Percentiles rank a stretch among this genome's conserved stretches.
Evolutionary conservation across 805 yeast species (phyloP).

Genomic region (Alloascoidea hylecoeti): DNA sequence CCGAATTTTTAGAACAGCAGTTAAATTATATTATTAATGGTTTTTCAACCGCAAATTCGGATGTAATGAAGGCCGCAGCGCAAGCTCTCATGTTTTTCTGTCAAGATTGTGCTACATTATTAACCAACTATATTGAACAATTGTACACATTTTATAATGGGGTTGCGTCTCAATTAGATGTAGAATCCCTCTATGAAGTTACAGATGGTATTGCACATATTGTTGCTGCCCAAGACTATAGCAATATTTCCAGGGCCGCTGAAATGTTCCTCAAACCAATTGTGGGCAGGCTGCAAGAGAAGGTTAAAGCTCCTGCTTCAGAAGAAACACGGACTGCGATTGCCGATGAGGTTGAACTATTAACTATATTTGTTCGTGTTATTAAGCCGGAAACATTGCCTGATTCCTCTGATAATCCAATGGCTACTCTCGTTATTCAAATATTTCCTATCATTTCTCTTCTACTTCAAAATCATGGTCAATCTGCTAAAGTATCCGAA

Average conservation of each 20-base stretch:
- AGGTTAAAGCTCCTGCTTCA: constrained; percentile 11
- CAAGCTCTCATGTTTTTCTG: constrained; percentile 91
- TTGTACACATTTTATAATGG: constrained; percentile 58
- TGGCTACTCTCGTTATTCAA: constrained; percentile 37
- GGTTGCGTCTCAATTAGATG: constrained; percentile 39
- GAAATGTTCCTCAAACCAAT: constrained; percentile 58
- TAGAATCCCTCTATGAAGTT: constrained; percentile 60
- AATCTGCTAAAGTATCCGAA: constrained; percentile 55
- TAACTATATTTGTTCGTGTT: constrained; percentile 44
- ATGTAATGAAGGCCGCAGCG: constrained; percentile 73
- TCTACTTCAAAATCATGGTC: constrained; percentile 40
- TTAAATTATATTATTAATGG: constrained; percentile 75
- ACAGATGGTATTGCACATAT: constrained; percentile 87
- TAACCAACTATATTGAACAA: constrained; percentile 60
- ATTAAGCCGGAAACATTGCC: constrained; percentile 26
- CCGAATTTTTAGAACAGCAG: constrained; percentile 69
- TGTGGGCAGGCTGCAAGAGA: constrained; percentile 18
- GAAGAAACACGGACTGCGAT: constrained; percentile 29
- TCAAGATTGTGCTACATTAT: constrained; percentile 65
- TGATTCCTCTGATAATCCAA: constrained; percentile 26
- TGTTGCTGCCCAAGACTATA: constrained; percentile 38
- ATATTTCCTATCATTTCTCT: constrained; percentile 44
- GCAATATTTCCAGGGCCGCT: constrained; percentile 35
- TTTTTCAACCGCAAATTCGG: constrained; percentile 28
- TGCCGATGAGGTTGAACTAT: constrained; percentile 64